Percentiles rank a stretch among this genome's conserved stretches.
These are phyloP conservation scores for Sugiyamaella smithiae DNA, from an alignment of 805 yeast genomes.

Conservation along the genomic window DNA sequence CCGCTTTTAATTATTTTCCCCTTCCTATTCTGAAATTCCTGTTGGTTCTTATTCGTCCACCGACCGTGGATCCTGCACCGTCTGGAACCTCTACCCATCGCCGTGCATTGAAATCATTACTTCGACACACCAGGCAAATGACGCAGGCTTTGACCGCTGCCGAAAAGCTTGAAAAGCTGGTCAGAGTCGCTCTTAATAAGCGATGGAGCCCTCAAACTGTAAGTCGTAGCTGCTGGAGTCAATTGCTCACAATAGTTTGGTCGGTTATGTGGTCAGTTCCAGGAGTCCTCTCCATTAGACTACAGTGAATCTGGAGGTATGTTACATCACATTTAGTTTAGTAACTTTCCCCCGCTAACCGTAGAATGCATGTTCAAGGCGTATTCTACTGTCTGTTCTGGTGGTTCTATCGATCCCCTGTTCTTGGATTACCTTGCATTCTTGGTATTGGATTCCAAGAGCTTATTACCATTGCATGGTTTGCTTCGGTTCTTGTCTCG, in stretches of 20 bases:
- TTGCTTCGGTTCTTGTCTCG: slow-evolving; percentile 18
- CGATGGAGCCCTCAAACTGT: slow-evolving; percentile 21
- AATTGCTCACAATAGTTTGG: slow-evolving; percentile 19
- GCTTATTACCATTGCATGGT: slow-evolving; percentile 23
- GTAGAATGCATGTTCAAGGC: neutral
- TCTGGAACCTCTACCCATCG: too few relatives aligned
- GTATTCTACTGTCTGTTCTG: neutral
- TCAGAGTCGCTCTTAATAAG: slow-evolving; percentile 18
- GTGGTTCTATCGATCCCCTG: slow-evolving; percentile 22
- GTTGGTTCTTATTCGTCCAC: too few relatives aligned
- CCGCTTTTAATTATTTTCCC: too few relatives aligned
- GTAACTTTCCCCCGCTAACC: too few relatives aligned
- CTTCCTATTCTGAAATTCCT: too few relatives aligned
- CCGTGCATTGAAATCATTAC: too few relatives aligned
- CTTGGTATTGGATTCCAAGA: slow-evolving; percentile 26
- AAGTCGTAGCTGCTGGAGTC: slow-evolving; percentile 18
- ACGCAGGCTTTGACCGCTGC: slow-evolving; percentile 12
- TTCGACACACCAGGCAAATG: slow-evolving; percentile 11
- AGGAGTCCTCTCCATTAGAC: slow-evolving; percentile 23
- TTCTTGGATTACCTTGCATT: slow-evolving; percentile 29
- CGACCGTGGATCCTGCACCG: too few relatives aligned
- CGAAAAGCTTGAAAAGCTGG: slow-evolving; percentile 23
- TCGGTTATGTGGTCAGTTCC: slow-evolving; percentile 31
- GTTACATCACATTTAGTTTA: neutral
- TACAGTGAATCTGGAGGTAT: slow-evolving; percentile 11